Base-by-base conservation (phyloP, 139 green algal genomes). In the Asterochloris erici region DNA sequence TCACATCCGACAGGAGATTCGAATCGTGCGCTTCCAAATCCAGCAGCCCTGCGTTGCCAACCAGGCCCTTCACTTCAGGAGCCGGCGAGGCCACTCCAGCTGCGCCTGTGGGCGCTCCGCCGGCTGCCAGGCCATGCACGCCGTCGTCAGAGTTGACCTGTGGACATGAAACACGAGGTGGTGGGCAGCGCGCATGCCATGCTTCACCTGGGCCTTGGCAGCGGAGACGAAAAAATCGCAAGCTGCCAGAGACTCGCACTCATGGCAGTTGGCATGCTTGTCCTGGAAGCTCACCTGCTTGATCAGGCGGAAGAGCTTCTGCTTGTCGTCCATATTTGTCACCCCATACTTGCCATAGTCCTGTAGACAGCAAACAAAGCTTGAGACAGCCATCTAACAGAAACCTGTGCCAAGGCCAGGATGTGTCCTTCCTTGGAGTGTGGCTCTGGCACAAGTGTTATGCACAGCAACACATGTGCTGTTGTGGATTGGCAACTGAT, bases 1-100 rank as follows among this genome's bases (percentile, higher is more conserved):
- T 77, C 66, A 87, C 85, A 61, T 89, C 82, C 14, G 85, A 83
- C 4, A 89, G 82, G 10, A 89, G 81, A 74, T 96, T 91, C 10
- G 86, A 88, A 81, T 97, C 93, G 23, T 95, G 86, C 0, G 84
- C 91, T 68, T 97, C 92, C 63, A 98, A 84, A 74, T 97, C 92
- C 38, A 97, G 85, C 62, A 97, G 85, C 0, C 68, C 29, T 63
- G 77, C 84, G 69, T 87, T 79, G 47, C 54, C 87, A 28, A 81
- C 74, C 28, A 86, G 81, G 10, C 78, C 54, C 75, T 85, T 75
- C 21, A 54, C 78, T 27, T 82, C 63, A 70, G 60, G 61, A n/a
- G 71, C 71, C 54, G 47, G 68, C 77, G 54, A 61, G 23, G 66
- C 66, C 66, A 73, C 21, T 24, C 66, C 66, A 73, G 21, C 66